A percentile compares a stretch with the other conserved stretches of the same genome.
Conservation (phyloP, 2,329 filamentous ascomycete genomes). For the Phyllosticta citriasiana region DNA sequence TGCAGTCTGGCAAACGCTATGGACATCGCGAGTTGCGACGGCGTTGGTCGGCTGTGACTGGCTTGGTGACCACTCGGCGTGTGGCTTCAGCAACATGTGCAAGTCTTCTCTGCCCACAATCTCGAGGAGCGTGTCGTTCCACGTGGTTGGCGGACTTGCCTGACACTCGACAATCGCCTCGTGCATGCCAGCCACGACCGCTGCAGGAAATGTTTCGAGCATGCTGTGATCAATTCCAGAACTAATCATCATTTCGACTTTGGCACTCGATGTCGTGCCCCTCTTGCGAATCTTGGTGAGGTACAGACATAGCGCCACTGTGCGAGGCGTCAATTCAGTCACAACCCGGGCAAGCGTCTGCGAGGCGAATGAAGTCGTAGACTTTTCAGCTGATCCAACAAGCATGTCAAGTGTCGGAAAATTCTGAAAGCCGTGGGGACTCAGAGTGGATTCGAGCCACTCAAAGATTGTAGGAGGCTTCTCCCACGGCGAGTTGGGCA, state of each 20-base stretch:
- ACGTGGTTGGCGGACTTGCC: conserved; percentile 66
- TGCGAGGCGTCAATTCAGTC: conserved; percentile 36
- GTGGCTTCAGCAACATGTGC: conserved; percentile 50
- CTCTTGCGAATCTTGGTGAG: conserved; percentile 37
- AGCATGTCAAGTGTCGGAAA: conserved; percentile 30
- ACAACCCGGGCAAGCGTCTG: conserved; percentile 1
- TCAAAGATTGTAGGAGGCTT: conserved; percentile 50
- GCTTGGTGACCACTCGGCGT: conserved; percentile 27
- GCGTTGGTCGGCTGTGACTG: not conserved
- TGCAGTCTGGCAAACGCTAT: conserved; percentile 60
- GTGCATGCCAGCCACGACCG: conserved; percentile 67
- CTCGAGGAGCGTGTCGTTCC: conserved; percentile 60
- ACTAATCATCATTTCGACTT: conserved; percentile 64
- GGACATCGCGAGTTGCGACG: conserved; percentile 51
- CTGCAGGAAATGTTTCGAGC: conserved; percentile 76
- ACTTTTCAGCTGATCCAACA: conserved; percentile 6
- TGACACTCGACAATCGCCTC: conserved; percentile 82
- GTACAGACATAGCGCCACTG: conserved; percentile 59
- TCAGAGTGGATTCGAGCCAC: conserved; percentile 32
- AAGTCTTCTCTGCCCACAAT: conserved; percentile 78
- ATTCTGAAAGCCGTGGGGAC: conserved; percentile 20
- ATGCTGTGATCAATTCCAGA: conserved; percentile 57
- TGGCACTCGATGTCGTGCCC: conserved; percentile 41
- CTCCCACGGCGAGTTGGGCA: conserved; percentile 26
- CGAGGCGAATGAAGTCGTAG: not conserved